Base-by-base conservation (phyloP, 2,329 filamentous ascomycete genomes). In the Fusarium sp. region DNA sequence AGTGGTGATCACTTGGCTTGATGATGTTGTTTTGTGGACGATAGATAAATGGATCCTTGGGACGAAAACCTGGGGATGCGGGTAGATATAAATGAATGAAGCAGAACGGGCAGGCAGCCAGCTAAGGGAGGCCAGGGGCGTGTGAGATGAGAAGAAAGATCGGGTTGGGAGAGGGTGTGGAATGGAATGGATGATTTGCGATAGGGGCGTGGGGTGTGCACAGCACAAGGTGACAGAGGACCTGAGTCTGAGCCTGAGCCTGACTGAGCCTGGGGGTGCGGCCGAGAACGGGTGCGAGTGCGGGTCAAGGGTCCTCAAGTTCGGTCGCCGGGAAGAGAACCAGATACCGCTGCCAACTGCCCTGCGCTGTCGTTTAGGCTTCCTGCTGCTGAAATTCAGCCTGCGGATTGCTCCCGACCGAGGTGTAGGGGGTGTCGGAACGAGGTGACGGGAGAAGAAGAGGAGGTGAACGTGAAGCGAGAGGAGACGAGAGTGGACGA, bases 41-140 rank as follows among this genome's bases (percentile, higher is more conserved):
- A 31, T 18, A 69, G 72, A 69, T 73, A 57, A 52, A 69, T 63
- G 60, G 66, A 70, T 60, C 59, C 61, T 68, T 59, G 44, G 60
- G 61, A 69, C 14, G 39, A 49, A 62, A 72, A 71, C 69, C 75
- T 64, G 75, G 75, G 75, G 75, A 77, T 67, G 69, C 46, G 74
- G 74, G 66, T 73, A 63, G 67, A 73, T 77, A 77, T 77, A 77
- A 75, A 77, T 75, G 73, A 74, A 68, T 66, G 63, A 66, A 66
- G 75, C 74, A 70, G 70, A 51, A 66, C 61, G 51, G 68, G 72
- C 74, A 75, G 74, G 74, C 74, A 76, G 70, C 63, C 70, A 58
- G 69, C 60, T 63, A 57, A 73, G 70, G 69, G 70, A 76, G 74
- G 70, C 72, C 68, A 57, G 37, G 61, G 74, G 73, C 66, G 70